These are phyloP conservation scores for Pholiota molesta DNA, from an alignment of 768 basidiomycete species.

Conservation along the genomic window DNA sequence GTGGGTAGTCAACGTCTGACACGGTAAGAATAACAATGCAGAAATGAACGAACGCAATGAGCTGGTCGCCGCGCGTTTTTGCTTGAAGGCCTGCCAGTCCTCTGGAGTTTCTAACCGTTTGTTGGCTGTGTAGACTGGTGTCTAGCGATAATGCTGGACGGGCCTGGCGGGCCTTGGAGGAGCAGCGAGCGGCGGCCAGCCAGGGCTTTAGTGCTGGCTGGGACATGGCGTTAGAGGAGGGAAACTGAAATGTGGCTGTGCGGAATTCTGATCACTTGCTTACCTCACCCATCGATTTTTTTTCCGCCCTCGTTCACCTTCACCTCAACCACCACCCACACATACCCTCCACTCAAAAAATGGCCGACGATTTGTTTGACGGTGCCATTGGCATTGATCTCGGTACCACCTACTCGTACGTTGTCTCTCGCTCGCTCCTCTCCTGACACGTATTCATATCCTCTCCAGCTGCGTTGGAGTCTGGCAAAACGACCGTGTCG, in stretches of 20 bases:
- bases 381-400: conserved; percentile 97
- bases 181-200: conserved; percentile 36
- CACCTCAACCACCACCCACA: conserved; percentile 41
- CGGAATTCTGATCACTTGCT: conserved; percentile 42
- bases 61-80: conserved; percentile 56
- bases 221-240: conserved; percentile 35
- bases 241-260: conserved; percentile 45
- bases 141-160: conserved; percentile 19
- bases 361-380: conserved; percentile 87
- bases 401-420: conserved; percentile 91
- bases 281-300: conserved; percentile 63
- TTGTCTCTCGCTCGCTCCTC: conserved; percentile 15
- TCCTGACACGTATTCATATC: conserved; percentile 17
- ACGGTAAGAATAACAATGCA: neutral
- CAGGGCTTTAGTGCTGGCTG: conserved; percentile 39
- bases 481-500: conserved; percentile 99
- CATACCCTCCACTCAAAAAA: conserved; percentile 53
- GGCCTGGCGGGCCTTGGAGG: conserved; percentile 22
- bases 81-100: conserved; percentile 70
- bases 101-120: conserved; percentile 45
- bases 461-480: conserved; percentile 91
- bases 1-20: conserved; percentile 18
- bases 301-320: conserved; percentile 42
- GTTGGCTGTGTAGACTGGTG: conserved; percentile 30
- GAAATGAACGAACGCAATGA: conserved; percentile 50